Base-by-base conservation (phyloP, 179 eudicot genomes). In the Spergularia azorica region DNA sequence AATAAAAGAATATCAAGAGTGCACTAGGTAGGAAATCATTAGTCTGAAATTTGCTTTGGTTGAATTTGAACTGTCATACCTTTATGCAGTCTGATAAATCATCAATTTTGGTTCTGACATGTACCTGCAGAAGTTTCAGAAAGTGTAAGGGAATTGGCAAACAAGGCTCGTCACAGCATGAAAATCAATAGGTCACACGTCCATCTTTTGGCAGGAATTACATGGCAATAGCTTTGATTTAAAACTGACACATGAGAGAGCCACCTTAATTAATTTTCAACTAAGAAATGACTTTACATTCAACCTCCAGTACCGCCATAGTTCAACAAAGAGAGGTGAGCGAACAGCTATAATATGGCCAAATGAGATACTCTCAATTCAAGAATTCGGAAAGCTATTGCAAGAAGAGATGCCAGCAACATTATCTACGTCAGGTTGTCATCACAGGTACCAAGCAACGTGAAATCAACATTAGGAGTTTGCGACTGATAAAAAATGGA, bases 11-110 rank as follows among this genome's bases (percentile, higher is more conserved):
- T 9, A 26, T 59, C 26, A 38, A 55, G 21, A 8, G 38, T 20
- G 11, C 11, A 17, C 54, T 58, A 14, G 12, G n/a, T 9, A 41
- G 16, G 12, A 18, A 16, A 26, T 65, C 17, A 20, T 21, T 50
- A 50, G 7, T 5, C n/a, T 32, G 16, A 9, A n/a, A 13, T 9
- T 56, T 21, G 48, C 32, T 50, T 15, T 15, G 51, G 55, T 48
- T 36, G 74, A 67, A 16, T 48, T 58, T n/a, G 56, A 36, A 50
- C 18, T 51, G 18, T 38, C 16, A 38, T 86, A 91, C 98, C 98
- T 93, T 89, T 11, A 91, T 75, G 88, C 99, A 96, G 76, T 85
- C 93, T 12, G 91, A 86, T 71, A 96, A 86, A 87, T 91, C 94
- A 61, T 90, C 92, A 39, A 85, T 77, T 76, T 83, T 85, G 76